These are phyloP conservation scores for Echites panduratus DNA, from an alignment of 257 asterid genomes.

Conservation along the genomic window DNA sequence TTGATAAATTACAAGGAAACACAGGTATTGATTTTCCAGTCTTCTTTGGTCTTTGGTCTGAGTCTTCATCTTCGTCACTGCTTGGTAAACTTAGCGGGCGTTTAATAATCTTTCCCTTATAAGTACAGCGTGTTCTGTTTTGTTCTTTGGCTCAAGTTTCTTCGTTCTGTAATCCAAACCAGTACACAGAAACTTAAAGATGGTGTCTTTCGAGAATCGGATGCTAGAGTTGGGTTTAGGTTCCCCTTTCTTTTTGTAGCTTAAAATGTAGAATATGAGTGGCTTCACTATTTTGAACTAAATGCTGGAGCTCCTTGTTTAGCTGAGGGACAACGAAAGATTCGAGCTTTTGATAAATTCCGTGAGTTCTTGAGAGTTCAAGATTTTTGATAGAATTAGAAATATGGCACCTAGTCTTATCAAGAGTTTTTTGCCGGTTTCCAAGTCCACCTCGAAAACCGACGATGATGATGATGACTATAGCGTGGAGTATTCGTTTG, in stretches of 20 bases:
- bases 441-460: slow-evolving; percentile 23
- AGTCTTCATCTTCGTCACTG: slow-evolving; percentile 5
- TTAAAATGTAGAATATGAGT: no score
- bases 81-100: background rate
- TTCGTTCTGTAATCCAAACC: background rate
- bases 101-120: background rate
- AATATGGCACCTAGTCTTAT: slow-evolving; percentile 31
- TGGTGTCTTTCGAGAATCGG: slow-evolving; percentile 1
- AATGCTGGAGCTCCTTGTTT: background rate
- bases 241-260: background rate
- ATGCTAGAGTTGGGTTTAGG: slow-evolving; percentile 6
- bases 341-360: slow-evolving; percentile 12
- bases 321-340: slow-evolving; percentile 5
- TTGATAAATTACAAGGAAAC: background rate
- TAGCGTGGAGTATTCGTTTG: slow-evolving; percentile 72
- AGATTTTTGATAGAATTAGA: slow-evolving; percentile 9
- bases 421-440: slow-evolving; percentile 24
- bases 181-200: background rate
- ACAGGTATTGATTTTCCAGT: background rate
- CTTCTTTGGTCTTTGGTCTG: background rate
- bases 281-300: background rate
- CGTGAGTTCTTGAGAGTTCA: slow-evolving; percentile 16
- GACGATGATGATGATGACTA: slow-evolving; percentile 24
- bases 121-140: background rate
- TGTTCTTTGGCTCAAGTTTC: background rate